Evolutionary conservation across 2,329 filamentous ascomycete species (phyloP), one percentile per base, ranked within the genome.

Genomic region (Hymenoscyphus fructigenus): DNA sequence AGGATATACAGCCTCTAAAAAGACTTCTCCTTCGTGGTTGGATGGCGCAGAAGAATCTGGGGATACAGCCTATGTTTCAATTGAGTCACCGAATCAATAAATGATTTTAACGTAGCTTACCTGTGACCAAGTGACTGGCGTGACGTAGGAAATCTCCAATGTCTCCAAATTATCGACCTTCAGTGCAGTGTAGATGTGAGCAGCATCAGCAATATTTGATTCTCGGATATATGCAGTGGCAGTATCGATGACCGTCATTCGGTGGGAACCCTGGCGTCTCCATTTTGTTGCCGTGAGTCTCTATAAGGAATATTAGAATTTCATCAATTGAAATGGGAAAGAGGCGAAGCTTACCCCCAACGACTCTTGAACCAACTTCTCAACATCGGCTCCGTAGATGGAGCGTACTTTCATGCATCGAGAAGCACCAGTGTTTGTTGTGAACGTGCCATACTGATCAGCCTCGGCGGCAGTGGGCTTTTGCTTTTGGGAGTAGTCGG

Each of bases 1-100:
- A 15, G 73, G 74, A 61, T 73, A 74, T 56, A 79, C 79, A 28
- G 84, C 82, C n/a, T 79, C 81, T 12, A 87, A 73, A 63, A 81
- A 77, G 47, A 87, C 73, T 71, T 87, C 84, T 20, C 84, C 86
- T 75, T 88, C 85, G 67, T 84, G 81, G 58, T 80, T 76, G 20
- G 81, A 79, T 1, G 44, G 34, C 4, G 34, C 26, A 65, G 60
- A 29, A 70, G 68, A 50, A 66, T 63, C 26, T 69, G 36, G 59
- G 14, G 58, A 74, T 36, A 76, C 74, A 53, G 72, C 67, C 26
- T 71, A 69, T 6, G 61, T 44, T 10, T 32, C 60, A 34, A 62
- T 32, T 60, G 61, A 60, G 59, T 36, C 41, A 72, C 71, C 14
- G 67, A 70, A 10, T 74, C 75, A 26, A 73, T 72, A 38, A 77